phyloP scores from a whole-genome alignment of 768 basidiomycete genomes.

The Podaxis sp. region DNA sequence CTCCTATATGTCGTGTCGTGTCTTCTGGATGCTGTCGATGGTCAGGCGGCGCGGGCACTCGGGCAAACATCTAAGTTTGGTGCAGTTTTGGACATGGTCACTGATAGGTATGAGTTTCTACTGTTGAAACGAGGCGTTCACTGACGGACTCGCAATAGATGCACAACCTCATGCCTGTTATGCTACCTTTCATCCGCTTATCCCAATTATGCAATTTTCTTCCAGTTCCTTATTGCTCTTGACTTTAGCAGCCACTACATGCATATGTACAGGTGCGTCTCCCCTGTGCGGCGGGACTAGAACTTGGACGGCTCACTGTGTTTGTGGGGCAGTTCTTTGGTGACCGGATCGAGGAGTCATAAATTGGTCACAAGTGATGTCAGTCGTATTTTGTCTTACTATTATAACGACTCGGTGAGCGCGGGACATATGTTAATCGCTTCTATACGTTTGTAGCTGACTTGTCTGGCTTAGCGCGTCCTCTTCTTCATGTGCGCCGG shows the following conservation, averaged over 20 bases:
- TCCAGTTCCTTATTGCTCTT: conserved; percentile 94
- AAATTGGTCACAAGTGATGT: conserved; percentile 92
- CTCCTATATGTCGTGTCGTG: conserved; percentile 87
- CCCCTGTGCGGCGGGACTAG: not conserved
- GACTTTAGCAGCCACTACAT: conserved; percentile 99
- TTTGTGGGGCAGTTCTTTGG: conserved; percentile 69
- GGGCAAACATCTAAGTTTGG: conserved; percentile 96
- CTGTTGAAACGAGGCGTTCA: conserved; percentile 1
- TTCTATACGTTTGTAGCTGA: not conserved
- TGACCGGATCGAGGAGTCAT: conserved; percentile 91
- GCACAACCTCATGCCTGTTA: conserved; percentile 92
- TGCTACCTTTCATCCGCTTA: conserved; percentile 93
- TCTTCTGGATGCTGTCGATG: conserved; percentile 93
- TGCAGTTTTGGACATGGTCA: conserved; percentile 98
- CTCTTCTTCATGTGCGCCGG: conserved; percentile 92
- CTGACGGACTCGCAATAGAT: conserved; percentile 46
- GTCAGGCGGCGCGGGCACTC: conserved; percentile 84
- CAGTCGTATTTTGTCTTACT: conserved; percentile 85
- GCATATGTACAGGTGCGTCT: conserved; percentile 94
- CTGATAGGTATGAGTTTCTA: conserved; percentile 74
- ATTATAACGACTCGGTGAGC: conserved; percentile 92
- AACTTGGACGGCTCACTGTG: conserved; percentile 14
- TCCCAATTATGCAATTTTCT: conserved; percentile 77
- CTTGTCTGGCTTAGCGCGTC: conserved; percentile 52
- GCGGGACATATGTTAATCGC: not conserved